A percentile compares a stretch with the other conserved stretches of the same genome.
Evolutionary conservation across 2,329 filamentous ascomycete species (phyloP).

Genomic region (Cladosporium sp.): DNA sequence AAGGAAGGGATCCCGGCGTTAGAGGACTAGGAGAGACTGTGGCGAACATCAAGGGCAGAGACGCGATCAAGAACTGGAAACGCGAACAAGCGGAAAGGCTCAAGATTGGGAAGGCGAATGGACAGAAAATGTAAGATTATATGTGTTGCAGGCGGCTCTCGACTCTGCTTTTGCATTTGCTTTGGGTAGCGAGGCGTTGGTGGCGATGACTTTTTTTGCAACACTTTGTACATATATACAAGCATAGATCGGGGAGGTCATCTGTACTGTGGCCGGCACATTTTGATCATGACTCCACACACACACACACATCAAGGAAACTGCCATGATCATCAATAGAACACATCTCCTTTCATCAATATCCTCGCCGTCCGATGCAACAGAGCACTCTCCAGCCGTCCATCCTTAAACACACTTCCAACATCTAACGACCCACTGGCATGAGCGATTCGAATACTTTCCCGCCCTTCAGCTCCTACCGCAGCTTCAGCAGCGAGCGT

Average conservation of each 20-base stretch:
- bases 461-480: slow-evolving; percentile 15
- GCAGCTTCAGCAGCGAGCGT: slow-evolving; percentile 24
- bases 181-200: slow-evolving; percentile 13
- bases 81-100: slow-evolving; percentile 8
- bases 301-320: no score
- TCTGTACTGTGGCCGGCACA: background rate
- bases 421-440: slow-evolving; percentile 28
- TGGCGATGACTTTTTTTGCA: background rate
- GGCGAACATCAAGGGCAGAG: slow-evolving; percentile 25
- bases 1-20: slow-evolving; percentile 9
- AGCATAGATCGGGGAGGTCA: background rate
- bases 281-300: background rate
- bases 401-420: slow-evolving; percentile 23
- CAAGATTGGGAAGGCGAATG: background rate
- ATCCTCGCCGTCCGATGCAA: slow-evolving; percentile 28
- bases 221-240: slow-evolving; percentile 3
- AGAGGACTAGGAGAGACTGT: slow-evolving; percentile 24
- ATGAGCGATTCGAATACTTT: slow-evolving; percentile 26
- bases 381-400: slow-evolving; percentile 25
- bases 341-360: slow-evolving; percentile 30
- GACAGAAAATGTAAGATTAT: slow-evolving; percentile 2
- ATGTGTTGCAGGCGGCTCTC: background rate
- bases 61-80: slow-evolving; percentile 17
- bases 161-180: slow-evolving; percentile 4
- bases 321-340: slow-evolving; percentile 19